Evolutionary conservation across 2,329 filamentous ascomycete species (phyloP), one percentile per base, ranked within the genome.

Genomic region (Dothideomycetes sp.): DNA sequence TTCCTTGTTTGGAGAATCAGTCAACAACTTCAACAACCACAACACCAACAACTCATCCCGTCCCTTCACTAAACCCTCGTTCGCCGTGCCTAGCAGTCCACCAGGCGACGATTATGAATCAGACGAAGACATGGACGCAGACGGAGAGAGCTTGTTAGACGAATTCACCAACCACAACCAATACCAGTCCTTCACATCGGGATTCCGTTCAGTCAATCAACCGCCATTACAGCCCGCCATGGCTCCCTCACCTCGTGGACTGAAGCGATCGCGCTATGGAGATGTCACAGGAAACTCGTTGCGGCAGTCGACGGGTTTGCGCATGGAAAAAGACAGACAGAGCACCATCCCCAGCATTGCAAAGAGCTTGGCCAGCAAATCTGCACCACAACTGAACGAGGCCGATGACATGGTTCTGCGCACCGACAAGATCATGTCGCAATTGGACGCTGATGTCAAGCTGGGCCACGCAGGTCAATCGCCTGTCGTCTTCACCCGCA

Each of bases 351-450:
- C 78, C 4, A 67, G 73, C 5, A 76, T 94, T 45, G 84, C 84
- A 20, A 83, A 81, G 56, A 79, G 81, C 46, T 61, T 88, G 8
- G 80, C 68, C 57, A 75, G 57, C 59, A 70, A 61, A 30, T 72
- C 38, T 33, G 72, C 24, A 65, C 73, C 82, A 1, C 53, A 63
- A 13, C 65, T 93, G 32, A 69, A 69, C 4, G 89, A 95, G 61
- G 67, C 79, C 1, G 76, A 81, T 45, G 70, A 79, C 32, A 60
- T 94, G 15, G 76, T 95, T 32, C 63, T 93, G 23, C 70, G 75
- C 34, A 93, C 84, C 9, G 88, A 95, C 57, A 71, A 76, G 27
- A 63, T 85, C 28, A 64, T 94, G 40, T 56, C 57, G 19, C 56
- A 53, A 23, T 48, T 69, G 37, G 49, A 60, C 15, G 52, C 53